Evolutionary conservation across 257 asterid genomes (phyloP).

Genomic region (Schizonepeta tenuifolia): DNA sequence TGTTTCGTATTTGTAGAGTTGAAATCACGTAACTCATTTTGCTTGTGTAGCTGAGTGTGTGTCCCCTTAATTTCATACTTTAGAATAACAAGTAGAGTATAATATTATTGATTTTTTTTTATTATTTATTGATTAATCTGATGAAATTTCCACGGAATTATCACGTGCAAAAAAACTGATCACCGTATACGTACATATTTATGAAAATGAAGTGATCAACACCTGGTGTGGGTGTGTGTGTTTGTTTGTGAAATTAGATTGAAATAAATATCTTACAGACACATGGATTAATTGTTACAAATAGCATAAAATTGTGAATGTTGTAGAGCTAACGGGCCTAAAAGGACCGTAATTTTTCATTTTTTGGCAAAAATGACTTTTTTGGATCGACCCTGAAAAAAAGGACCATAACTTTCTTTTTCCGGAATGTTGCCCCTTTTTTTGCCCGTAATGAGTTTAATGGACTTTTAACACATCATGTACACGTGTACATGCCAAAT

Average conservation of each 20-base stretch:
- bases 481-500: no score
- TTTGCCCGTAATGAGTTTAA: no score
- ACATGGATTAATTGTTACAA: no score
- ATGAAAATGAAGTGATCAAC: background rate
- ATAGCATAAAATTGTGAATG: no score
- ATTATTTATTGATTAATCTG: background rate
- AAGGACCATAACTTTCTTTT: no score
- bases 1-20: background rate
- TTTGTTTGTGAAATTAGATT: background rate
- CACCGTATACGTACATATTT: background rate
- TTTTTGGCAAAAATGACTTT: no score
- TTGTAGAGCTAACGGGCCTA: no score
- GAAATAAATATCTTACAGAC: no score
- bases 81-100: background rate
- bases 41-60: background rate
- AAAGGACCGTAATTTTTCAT: no score
- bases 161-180: background rate
- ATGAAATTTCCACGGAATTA: background rate
- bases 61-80: background rate
- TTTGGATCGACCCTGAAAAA: no score
- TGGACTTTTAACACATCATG: no score
- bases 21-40: background rate
- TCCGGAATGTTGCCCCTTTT: no score
- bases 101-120: background rate
- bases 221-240: background rate